These are phyloP conservation scores for Raffaelea deltoideospora DNA, from an alignment of 2,329 filamentous ascomycete genomes.

Conservation along the genomic window DNA sequence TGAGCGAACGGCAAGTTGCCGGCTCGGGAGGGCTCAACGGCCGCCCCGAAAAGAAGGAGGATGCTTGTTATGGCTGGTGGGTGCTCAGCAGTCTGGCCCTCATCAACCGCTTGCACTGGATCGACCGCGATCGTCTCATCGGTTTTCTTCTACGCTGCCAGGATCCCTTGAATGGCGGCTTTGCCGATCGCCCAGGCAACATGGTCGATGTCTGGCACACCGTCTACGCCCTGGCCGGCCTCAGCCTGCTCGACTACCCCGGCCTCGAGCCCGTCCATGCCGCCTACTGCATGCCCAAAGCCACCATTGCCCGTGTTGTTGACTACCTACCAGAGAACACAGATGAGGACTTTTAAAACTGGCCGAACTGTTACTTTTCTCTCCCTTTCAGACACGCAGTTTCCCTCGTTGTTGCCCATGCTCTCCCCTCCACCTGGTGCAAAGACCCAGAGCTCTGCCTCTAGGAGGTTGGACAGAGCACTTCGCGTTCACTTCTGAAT, in stretches of 20 bases:
- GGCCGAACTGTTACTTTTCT: too few species aligned
- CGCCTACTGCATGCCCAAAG: conserved; percentile 69
- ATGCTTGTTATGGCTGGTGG: conserved; percentile 99
- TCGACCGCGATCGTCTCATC: conserved; percentile 66
- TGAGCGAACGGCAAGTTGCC: conserved; percentile 81
- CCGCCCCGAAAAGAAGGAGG: conserved; percentile 84
- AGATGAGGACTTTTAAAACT: too few species aligned
- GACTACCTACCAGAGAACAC: too few species aligned
- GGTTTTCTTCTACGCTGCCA: conserved; percentile 79
- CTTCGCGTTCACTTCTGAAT: too few species aligned
- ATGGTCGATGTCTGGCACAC: conserved; percentile 98
- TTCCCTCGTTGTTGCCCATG: too few species aligned
- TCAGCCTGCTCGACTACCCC: conserved; percentile 69
- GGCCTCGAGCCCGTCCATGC: conserved; percentile 72
- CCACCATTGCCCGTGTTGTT: conserved; percentile 45
- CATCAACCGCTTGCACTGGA: conserved; percentile 81
- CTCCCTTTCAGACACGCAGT: too few species aligned
- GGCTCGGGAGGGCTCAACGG: conserved; percentile 88
- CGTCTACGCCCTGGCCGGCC: conserved; percentile 70
- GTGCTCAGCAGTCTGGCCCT: conserved; percentile 84
- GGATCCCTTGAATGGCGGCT: conserved; percentile 68
- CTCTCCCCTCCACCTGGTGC: too few species aligned
- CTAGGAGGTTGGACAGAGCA: too few species aligned
- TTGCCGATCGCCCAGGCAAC: conserved; percentile 81
- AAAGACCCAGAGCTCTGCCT: too few species aligned